Base-by-base conservation (phyloP, 768 basidiomycete genomes). In the Trametes coccinea region DNA sequence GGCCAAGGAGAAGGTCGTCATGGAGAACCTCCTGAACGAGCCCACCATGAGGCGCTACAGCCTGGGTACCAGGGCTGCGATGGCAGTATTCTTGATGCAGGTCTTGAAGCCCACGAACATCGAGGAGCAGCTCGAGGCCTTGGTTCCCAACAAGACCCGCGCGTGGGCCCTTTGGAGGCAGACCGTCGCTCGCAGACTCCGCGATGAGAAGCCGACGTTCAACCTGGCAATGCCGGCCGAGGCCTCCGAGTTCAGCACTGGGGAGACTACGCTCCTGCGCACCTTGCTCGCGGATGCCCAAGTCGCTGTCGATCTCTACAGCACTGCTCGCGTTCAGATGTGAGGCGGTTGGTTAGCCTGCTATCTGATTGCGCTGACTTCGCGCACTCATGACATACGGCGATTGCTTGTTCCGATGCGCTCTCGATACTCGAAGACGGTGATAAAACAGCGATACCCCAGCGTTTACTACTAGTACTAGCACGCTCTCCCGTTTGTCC, bases 81-180 rank as follows among this genome's bases (percentile, higher is more conserved):
- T 60, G 59, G 53, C 59, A 2, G 59, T 60, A 1, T 60, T 60
- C 59, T 17, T 60, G 14, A 33, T 60, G 44, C 59, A 54, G 37
- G 51, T 48, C 37, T 30, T 53, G 45, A 37, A 47, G 10, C 46
- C 45, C 13, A 22, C 33, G 52, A 48, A 53, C 16, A 16, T 54
- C 22, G 52, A 54, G 52, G 53, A 54, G 45, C 52, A 53, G 52
- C 59, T 60, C 31, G 45, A 44, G 17, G 59, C 44, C 39, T 44
- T 60, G 45, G 39, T 60, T 7, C 59, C 59, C 37, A 60, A 60
- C 44, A 54, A 60, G 31, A 60, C 59, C 3, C 53, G 52, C 44
- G 59, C 53, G 29, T 60, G 59, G 59, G 6, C 45, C 17, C 4
- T 27, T 5, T 60, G 59, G 59, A 60, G 57, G 57, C 40, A 45